Conservation (phyloP, 495 filamentous ascomycete genomes). For the Neurospora sp. region DNA sequence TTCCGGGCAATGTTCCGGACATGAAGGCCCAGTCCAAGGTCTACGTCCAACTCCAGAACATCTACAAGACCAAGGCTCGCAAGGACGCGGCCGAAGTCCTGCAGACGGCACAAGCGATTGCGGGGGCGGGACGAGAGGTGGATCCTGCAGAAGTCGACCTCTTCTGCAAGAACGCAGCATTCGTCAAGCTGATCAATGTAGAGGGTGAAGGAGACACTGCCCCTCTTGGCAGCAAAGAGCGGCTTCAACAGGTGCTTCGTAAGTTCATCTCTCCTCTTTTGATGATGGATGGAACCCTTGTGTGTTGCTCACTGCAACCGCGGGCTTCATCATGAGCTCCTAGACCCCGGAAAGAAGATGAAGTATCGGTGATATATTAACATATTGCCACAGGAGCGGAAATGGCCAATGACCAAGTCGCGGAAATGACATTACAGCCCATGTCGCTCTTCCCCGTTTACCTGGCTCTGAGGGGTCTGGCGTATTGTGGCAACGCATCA, state of each 20-base stretch:
- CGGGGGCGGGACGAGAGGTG: slow-evolving; percentile 42
- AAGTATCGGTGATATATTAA: slow-evolving; percentile 3
- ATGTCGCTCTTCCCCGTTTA: slow-evolving; percentile 67
- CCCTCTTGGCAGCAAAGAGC: slow-evolving; percentile 11
- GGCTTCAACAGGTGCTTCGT: slow-evolving; percentile 23
- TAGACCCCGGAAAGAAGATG: neutral
- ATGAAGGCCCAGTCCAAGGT: slow-evolving; percentile 95
- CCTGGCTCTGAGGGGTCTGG: slow-evolving; percentile 57
- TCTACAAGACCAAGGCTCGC: slow-evolving; percentile 86
- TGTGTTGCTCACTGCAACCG: neutral
- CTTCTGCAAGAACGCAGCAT: slow-evolving; percentile 93
- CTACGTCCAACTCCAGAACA: slow-evolving; percentile 84
- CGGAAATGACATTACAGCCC: slow-evolving; percentile 33
- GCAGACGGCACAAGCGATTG: slow-evolving; percentile 49
- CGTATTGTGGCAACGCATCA: slow-evolving; percentile 25
- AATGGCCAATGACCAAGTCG: slow-evolving; percentile 30
- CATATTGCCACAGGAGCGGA: slow-evolving; percentile 24
- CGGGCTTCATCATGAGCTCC: neutral
- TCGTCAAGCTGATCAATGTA: slow-evolving; percentile 72
- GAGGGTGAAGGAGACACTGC: slow-evolving; percentile 13
- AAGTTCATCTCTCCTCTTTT: slow-evolving; percentile 8
- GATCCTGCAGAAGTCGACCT: slow-evolving; percentile 71
- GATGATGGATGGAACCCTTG: neutral
- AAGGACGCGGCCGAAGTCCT: slow-evolving; percentile 71
- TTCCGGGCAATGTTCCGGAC: slow-evolving; percentile 84